Conservation (phyloP, 257 asterid species). For the Pogostemon cablin region DNA sequence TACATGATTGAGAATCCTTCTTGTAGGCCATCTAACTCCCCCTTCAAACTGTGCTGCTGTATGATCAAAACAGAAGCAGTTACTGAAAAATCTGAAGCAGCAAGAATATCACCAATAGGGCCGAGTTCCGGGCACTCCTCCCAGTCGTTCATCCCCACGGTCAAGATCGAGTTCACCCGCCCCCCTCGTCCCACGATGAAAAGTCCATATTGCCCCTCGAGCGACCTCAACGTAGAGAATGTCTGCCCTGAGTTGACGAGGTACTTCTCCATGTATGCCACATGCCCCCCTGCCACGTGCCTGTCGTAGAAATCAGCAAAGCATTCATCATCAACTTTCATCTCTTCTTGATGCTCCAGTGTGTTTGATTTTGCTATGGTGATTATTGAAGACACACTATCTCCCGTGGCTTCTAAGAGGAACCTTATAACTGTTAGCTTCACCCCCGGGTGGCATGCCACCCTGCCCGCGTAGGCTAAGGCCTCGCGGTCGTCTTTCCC, state of each 20-base stretch:
- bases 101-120: constrained; percentile 85
- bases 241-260: constrained; percentile 86
- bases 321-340: constrained; percentile 85
- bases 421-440: constrained; percentile 85
- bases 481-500: constrained; percentile 96
- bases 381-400: constrained; percentile 65
- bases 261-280: constrained; percentile 89
- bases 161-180: constrained; percentile 72
- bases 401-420: constrained; percentile 68
- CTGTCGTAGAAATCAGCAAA: constrained; percentile 83
- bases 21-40: constrained; percentile 86
- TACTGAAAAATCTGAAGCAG: constrained; percentile 79
- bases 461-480: constrained; percentile 75
- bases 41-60: constrained; percentile 80
- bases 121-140: constrained; percentile 97
- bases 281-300: constrained; percentile 85
- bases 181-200: constrained; percentile 90
- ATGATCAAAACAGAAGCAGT: constrained; percentile 83
- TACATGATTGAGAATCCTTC: constrained; percentile 90
- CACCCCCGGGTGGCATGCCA: constrained; percentile 85
- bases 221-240: constrained; percentile 69
- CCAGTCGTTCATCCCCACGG: constrained; percentile 97
- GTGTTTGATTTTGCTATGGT: constrained; percentile 72
- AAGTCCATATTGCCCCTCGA: constrained; percentile 85
- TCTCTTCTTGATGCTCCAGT: constrained; percentile 78